Base-by-base conservation (phyloP, 768 basidiomycete species). In the Lactifluus subvellereus region DNA sequence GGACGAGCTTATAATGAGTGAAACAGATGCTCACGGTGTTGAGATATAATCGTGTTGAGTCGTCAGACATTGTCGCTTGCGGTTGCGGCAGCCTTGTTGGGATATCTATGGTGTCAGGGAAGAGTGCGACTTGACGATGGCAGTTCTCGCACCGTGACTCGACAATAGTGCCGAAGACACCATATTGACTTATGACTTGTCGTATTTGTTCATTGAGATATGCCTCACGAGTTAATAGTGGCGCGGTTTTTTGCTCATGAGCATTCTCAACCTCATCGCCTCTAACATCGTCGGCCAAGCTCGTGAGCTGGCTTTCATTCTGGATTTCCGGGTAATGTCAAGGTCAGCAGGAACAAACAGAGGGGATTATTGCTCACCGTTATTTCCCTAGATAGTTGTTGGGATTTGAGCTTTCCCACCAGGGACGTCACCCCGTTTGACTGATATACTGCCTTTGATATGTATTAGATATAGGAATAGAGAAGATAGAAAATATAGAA, bases 171-270 rank as follows among this genome's bases (percentile, higher is more conserved):
- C 88, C 87, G 0, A 88, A 66, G 1, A 89, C 80, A 0, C 86
- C 87, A 62, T 89, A 87, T 64, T 88, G 88, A 0, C 77, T 73
- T 9, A 72, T 59, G n/a, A 70, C 71, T 2, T 74, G 71, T 16
- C 30, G 37, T 33, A 69, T 48, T 0, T 63, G 67, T 0, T 66
- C 66, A 10, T 45, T 40, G 20, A 69, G 22, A 60, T 69, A 73
- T 13, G 73, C 74, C 4, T 57, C 68, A 18, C 71, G 65, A n/a
- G 71, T 74, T 18, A 74, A 50, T 10, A 74, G 16, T 0, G 74
- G 73, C 0, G 73, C 73, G 4, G 70, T 74, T 27, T 60, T 60
- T 8, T 70, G 40, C 18, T 73, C 73, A 27, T 74, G 70, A 10
- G 57, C 59, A 18, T 62, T 53, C 2, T 57, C 59, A 18, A 61